Conservation (phyloP, 495 filamentous ascomycete genomes). For the Xylaria intraflava region DNA sequence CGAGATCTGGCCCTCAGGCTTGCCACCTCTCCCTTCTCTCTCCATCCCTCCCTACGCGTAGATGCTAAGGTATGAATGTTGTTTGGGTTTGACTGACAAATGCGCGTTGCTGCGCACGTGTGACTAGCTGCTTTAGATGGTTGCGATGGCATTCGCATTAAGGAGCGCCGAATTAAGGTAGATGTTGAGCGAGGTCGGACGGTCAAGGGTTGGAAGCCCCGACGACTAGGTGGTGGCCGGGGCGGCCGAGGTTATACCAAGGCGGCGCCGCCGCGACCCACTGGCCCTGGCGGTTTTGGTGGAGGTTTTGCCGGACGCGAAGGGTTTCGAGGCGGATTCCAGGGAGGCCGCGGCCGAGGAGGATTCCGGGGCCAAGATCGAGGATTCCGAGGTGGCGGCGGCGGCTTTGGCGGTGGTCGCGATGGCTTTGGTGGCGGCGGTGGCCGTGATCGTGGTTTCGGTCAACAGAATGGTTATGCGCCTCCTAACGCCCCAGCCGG, state of each 20-base stretch:
- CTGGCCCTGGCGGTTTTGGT: constrained; percentile 61
- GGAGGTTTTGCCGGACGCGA: constrained; percentile 61
- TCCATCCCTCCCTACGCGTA: constrained; percentile 10
- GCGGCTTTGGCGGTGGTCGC: constrained; percentile 49
- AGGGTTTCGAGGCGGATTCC: constrained; percentile 41
- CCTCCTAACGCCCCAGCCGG: constrained; percentile 76
- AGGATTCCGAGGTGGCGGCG: constrained; percentile 37
- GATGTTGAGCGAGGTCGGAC: constrained; percentile 96
- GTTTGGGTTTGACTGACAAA: constrained; percentile 53
- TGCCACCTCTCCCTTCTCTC: constrained; percentile 41
- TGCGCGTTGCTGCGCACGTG: constrained; percentile 47
- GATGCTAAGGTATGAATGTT: constrained; percentile 33
- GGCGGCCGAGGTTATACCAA: constrained; percentile 93
- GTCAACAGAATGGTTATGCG: constrained; percentile 45
- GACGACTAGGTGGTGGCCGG: constrained; percentile 84
- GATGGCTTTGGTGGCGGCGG: constrained; percentile 50
- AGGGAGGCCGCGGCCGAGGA: constrained; percentile 52
- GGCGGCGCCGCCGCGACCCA: constrained; percentile 63
- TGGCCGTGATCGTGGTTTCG: constrained; percentile 54
- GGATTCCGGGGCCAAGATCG: constrained; percentile 52
- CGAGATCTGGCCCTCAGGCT: constrained; percentile 50
- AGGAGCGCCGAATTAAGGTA: constrained; percentile 83
- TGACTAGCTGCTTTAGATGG: constrained; percentile 52
- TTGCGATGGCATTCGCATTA: constrained; percentile 84
- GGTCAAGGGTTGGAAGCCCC: constrained; percentile 88